These are phyloP conservation scores for Colletotrichum orchidophilum DNA, from an alignment of 2,329 filamentous ascomycete species.

Conservation along the genomic window DNA sequence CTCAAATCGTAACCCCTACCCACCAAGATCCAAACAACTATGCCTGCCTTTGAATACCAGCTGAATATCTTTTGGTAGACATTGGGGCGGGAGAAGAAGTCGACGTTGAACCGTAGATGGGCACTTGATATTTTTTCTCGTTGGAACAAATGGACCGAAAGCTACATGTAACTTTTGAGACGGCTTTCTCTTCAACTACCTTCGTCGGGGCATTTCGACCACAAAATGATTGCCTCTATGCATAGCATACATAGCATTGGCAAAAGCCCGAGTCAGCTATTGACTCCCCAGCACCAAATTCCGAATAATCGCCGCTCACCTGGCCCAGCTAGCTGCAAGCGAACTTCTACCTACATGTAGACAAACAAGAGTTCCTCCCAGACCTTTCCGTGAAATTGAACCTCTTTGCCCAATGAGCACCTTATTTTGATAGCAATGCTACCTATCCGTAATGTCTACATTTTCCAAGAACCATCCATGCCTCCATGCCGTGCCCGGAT, in stretches of 20 bases:
- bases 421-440: not conserved
- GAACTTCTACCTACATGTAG: not conserved
- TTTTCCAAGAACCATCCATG: constrained; percentile 13
- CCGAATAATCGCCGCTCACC: too few relatives aligned
- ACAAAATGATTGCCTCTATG: not conserved
- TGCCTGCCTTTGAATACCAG: not conserved
- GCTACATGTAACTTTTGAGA: not conserved
- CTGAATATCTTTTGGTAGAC: not conserved
- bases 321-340: not conserved
- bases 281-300: too few relatives aligned
- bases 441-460: not conserved
- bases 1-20: not conserved
- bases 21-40: not conserved
- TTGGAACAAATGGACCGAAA: too few relatives aligned
- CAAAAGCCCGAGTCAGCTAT: too few relatives aligned
- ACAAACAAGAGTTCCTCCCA: not conserved
- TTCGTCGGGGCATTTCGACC: not conserved
- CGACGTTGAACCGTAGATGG: not conserved
- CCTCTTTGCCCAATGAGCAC: not conserved
- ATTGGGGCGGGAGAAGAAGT: not conserved
- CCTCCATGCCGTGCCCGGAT: constrained; percentile 3
- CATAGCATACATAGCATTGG: not conserved
- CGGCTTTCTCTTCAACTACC: not conserved
- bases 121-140: not conserved
- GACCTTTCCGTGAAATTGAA: not conserved